Evolutionary conservation across 2,329 filamentous ascomycete genomes (phyloP).

Genomic region (Fusarium gaditjirri): DNA sequence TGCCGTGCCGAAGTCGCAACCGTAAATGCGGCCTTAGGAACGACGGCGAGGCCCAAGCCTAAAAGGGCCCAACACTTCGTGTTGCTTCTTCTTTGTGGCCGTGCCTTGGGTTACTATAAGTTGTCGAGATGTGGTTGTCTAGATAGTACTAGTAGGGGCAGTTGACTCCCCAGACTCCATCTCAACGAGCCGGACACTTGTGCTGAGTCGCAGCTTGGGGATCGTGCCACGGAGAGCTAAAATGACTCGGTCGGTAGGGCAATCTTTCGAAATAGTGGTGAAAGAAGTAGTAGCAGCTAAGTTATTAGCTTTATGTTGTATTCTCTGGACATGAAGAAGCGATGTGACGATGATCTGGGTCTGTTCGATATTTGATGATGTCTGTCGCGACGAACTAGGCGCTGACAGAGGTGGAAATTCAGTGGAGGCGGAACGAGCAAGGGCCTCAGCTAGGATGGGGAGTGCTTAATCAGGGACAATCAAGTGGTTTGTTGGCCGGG

Average conservation of each 20-base stretch:
- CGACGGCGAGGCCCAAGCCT: constrained; percentile 34
- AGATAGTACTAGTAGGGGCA: constrained; percentile 35
- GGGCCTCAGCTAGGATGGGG: constrained; percentile 38
- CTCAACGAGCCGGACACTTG: constrained; percentile 48
- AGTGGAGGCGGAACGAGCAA: constrained; percentile 42
- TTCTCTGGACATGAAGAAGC: constrained; percentile 10
- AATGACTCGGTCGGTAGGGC: constrained; percentile 11
- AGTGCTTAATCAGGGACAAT: constrained; percentile 14
- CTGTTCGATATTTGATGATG: constrained; percentile 33
- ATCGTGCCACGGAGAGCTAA: constrained; percentile 35
- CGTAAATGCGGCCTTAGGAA: constrained; percentile 42
- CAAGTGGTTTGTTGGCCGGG: constrained; percentile 21
- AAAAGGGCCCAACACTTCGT: constrained; percentile 15
- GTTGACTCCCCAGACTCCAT: constrained; percentile 52
- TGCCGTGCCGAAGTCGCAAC: constrained; percentile 43
- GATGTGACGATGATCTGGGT: constrained; percentile 13
- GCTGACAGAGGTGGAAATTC: constrained; percentile 41
- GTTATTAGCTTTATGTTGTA: constrained; percentile 15
- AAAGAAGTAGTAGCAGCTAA: constrained; percentile 9
- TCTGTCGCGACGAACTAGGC: constrained; percentile 37
- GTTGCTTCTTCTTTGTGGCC: constrained; percentile 1
- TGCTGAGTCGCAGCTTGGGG: constrained; percentile 38
- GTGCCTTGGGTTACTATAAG: constrained; percentile 16
- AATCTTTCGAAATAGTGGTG: not conserved
- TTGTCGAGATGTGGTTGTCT: constrained; percentile 31